Evolutionary conservation across 345 rosid genomes (phyloP).

Genomic region (Erysimum cheiranthoides): DNA sequence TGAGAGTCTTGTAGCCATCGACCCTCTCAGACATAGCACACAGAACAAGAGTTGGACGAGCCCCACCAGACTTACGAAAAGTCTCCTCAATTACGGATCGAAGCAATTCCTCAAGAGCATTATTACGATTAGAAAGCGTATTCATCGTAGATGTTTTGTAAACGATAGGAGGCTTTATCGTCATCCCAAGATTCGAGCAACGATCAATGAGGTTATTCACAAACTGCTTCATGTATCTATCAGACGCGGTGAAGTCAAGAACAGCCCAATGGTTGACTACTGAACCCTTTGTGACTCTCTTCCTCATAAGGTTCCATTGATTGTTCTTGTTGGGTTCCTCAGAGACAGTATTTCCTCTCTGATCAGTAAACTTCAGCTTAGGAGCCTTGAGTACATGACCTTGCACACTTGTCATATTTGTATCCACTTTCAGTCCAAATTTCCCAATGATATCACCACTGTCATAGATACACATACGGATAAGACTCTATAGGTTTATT

Average conservation of each 20-base stretch:
- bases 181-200: constrained; percentile 63
- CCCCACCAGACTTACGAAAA: constrained; percentile 21
- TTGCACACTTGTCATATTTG: constrained; percentile 65
- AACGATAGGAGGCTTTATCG: constrained; percentile 56
- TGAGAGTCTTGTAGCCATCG: constrained; percentile 78
- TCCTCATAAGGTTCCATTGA: constrained; percentile 75
- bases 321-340: constrained; percentile 59
- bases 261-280: too few species aligned
- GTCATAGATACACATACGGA: constrained; percentile 32
- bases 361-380: constrained; percentile 53
- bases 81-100: constrained; percentile 47
- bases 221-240: too few species aligned
- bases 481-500: background rate
- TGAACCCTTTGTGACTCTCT: constrained; percentile 58
- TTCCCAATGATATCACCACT: constrained; percentile 62
- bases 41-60: constrained; percentile 61
- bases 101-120: constrained; percentile 53
- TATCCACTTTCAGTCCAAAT: constrained; percentile 67
- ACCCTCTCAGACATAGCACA: constrained; percentile 72
- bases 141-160: constrained; percentile 49
- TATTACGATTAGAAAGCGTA: constrained; percentile 48
- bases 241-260: constrained; percentile 62
- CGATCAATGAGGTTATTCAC: constrained; percentile 49
- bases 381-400: constrained; percentile 87
- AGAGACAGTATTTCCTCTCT: constrained; percentile 44